Evolutionary conservation across 1,284 basidiomycete genomes (phyloP).

Genomic region (Cutaneotrichosporon sp.): DNA sequence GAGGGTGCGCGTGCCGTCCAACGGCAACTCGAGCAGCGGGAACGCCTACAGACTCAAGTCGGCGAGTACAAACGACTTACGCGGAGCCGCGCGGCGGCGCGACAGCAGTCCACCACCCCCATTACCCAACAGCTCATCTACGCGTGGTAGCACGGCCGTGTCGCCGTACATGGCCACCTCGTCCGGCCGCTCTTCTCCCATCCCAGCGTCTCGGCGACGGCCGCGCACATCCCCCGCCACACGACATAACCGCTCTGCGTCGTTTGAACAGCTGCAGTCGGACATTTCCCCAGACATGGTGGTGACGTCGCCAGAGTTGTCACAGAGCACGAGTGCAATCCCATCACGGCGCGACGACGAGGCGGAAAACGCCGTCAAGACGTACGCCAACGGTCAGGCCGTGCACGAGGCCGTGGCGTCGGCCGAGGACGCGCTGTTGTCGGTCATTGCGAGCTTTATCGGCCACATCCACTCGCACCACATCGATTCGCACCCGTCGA

Average conservation of each 20-base stretch:
- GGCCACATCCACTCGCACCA: conserved; percentile 93
- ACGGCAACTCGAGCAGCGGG: not conserved
- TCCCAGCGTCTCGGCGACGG: conserved; percentile 12
- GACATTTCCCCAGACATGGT: conserved; percentile 7
- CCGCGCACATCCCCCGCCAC: not conserved
- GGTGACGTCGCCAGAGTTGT: not conserved
- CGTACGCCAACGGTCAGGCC: conserved; percentile 24
- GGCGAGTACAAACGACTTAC: conserved; percentile 57
- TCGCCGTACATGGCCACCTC: conserved; percentile 7
- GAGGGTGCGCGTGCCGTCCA: not conserved
- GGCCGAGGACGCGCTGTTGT: conserved; percentile 83
- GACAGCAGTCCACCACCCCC: conserved; percentile 41
- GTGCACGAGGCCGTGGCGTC: conserved; percentile 50
- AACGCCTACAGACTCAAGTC: conserved; percentile 32
- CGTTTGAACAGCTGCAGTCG: conserved; percentile 1
- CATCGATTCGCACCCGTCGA: conserved; percentile 78
- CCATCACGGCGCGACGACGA: not conserved
- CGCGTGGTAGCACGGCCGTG: conserved; percentile 13
- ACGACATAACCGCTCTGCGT: conserved; percentile 5
- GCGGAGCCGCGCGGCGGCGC: conserved; percentile 41
- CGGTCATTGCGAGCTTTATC: conserved; percentile 92
- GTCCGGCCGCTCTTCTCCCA: conserved; percentile 22
- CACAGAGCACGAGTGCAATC: conserved; percentile 5
- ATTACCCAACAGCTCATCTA: conserved; percentile 1
- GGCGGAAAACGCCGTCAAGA: conserved; percentile 6